Conservation (phyloP, 331 rosid species). For the Quercus tomentella region DNA sequence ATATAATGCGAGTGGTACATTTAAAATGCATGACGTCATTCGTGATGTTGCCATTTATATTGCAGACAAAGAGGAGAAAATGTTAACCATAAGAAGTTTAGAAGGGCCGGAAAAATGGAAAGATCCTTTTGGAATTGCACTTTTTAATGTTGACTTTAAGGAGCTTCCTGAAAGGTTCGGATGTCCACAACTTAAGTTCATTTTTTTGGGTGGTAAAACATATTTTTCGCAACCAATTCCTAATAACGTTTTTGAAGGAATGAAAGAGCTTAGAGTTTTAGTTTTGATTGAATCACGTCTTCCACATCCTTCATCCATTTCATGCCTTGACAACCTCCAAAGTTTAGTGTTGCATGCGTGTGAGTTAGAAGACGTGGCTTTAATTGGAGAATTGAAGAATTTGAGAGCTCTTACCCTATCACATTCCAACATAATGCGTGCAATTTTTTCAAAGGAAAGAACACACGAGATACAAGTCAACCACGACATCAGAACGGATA, state of each 20-base stretch:
- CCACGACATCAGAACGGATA: fast-evolving
- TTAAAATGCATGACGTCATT: conserved; percentile 12
- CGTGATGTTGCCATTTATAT: conserved; percentile 22
- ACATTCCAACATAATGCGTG: background rate
- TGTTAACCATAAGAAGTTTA: conserved; percentile 16
- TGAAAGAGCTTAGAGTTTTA: background rate
- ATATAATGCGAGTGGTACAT: background rate
- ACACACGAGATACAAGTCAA: too few species aligned
- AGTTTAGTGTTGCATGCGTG: background rate
- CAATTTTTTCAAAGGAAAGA: too few species aligned
- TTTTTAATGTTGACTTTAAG: conserved; percentile 8
- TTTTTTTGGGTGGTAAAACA: background rate
- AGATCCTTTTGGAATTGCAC: conserved; percentile 19
- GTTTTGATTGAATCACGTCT: fast-evolving
- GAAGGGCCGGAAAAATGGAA: background rate
- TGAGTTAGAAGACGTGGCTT: background rate
- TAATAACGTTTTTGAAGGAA: background rate
- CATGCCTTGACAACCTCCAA: background rate
- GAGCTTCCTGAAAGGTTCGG: conserved; percentile 31
- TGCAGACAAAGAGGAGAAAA: conserved; percentile 3
- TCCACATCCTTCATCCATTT: background rate
- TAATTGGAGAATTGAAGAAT: background rate
- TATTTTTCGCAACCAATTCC: background rate
- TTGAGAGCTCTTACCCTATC: conserved; percentile 1
- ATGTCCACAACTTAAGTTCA: conserved; percentile 27